These are phyloP conservation scores for Eutrema japonicum DNA, from an alignment of 345 rosid species.

Conservation along the genomic window DNA sequence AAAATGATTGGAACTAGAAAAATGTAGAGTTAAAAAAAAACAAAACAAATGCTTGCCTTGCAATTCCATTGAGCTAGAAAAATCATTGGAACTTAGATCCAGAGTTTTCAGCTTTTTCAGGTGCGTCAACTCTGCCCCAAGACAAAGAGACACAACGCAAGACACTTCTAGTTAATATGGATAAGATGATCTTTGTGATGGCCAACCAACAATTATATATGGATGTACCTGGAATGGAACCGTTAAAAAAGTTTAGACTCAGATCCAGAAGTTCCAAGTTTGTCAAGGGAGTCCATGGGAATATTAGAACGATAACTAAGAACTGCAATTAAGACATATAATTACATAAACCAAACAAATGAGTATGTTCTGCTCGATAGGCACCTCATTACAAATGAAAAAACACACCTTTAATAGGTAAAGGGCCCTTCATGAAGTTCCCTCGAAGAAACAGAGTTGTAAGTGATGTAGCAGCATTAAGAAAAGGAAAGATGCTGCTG, in stretches of 20 bases:
- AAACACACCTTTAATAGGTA: slow-evolving; percentile 3
- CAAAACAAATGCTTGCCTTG: slow-evolving; percentile 14
- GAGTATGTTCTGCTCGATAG: too few species aligned
- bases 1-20: not conserved
- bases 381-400: not conserved
- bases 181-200: not conserved
- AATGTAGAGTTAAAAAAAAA: not conserved
- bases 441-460: not conserved
- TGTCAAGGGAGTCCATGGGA: too few species aligned
- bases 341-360: too few species aligned
- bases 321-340: too few species aligned
- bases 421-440: not conserved
- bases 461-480: slow-evolving; percentile 22
- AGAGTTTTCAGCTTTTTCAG: slow-evolving; percentile 19
- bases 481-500: slow-evolving; percentile 10
- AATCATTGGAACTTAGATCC: not conserved
- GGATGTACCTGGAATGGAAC: too few species aligned
- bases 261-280: too few species aligned
- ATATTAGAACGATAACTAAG: too few species aligned
- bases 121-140: not conserved
- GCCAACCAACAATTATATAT: not conserved
- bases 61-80: slow-evolving; percentile 11
- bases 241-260: too few species aligned
- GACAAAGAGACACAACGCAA: not conserved
- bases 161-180: not conserved